A percentile compares a stretch with the other conserved stretches of the same genome.
Conservation (phyloP, 768 basidiomycete genomes). For the Kwoniella shandongensis region DNA sequence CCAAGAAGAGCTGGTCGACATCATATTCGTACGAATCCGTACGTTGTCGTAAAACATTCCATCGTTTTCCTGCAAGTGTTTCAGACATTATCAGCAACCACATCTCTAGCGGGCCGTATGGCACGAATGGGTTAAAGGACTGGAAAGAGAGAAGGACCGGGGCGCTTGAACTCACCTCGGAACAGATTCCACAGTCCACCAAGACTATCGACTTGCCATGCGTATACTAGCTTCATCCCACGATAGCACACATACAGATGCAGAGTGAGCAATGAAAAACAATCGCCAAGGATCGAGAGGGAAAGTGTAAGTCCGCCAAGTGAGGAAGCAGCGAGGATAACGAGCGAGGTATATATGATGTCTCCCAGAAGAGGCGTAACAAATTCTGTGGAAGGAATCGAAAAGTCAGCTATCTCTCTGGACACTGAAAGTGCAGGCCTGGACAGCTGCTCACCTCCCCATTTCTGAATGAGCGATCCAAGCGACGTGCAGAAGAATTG, state of each 20-base stretch:
- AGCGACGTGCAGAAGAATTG: conserved; percentile 75
- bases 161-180: conserved; percentile 62
- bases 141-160: neutral
- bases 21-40: conserved; percentile 89
- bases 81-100: no score
- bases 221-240: conserved; percentile 64
- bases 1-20: conserved; percentile 89
- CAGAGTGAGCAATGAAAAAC: conserved; percentile 65
- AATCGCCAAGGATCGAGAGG: conserved; percentile 67
- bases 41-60: conserved; percentile 81
- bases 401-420: no score
- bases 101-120: no score
- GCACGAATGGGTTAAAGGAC: no score
- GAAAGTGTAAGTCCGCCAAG: conserved; percentile 61
- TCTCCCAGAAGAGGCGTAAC: neutral
- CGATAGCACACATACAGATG: conserved; percentile 73
- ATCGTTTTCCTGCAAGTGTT: conserved; percentile 70
- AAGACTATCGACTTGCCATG: conserved; percentile 61
- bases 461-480: conserved; percentile 64
- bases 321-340: conserved; percentile 44
- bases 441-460: conserved; percentile 75
- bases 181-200: conserved; percentile 85
- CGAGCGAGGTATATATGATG: conserved; percentile 4
- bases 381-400: neutral
- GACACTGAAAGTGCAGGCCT: no score